Percentiles rank a stretch among this genome's conserved stretches.
Conservation (phyloP, 2,329 filamentous ascomycete genomes). For the Monilinia aucupariae region DNA sequence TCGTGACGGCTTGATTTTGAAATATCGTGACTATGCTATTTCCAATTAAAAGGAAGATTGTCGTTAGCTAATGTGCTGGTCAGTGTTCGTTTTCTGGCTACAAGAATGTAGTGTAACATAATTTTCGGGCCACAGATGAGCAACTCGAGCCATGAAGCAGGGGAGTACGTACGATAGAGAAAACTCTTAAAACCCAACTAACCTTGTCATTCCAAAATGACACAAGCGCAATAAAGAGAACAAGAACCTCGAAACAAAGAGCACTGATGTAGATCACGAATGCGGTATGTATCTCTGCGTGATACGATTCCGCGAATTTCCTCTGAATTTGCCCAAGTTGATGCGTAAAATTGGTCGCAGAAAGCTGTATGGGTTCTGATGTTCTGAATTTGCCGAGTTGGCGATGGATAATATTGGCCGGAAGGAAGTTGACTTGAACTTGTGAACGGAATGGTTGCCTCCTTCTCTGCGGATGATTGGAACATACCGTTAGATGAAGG, state of each 20-base stretch:
- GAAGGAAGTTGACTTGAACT: not conserved
- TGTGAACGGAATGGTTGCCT: not conserved
- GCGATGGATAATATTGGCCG: not conserved
- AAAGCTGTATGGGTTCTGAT: not conserved
- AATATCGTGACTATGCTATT: not conserved
- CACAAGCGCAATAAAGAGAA: not conserved
- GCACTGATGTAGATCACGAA: not conserved
- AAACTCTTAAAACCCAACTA: not conserved
- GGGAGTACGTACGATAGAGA: not conserved
- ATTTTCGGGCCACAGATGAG: not conserved
- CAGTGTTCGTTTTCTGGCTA: not conserved
- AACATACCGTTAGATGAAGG: conserved; percentile 6
- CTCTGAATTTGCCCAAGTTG: conserved; percentile 1
- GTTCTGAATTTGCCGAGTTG: not conserved
- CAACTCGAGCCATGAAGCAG: not conserved
- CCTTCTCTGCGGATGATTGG: not conserved
- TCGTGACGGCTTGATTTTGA: not conserved
- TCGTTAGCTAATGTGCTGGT: not conserved
- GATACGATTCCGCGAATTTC: not conserved
- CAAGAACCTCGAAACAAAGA: not conserved
- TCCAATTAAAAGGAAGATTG: not conserved
- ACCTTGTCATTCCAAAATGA: not conserved
- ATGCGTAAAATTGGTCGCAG: not conserved
- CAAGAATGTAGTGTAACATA: not conserved
- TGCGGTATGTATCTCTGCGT: not conserved